Evolutionary conservation across 1,284 basidiomycete species (phyloP).

Genomic region (Irpex sp.): DNA sequence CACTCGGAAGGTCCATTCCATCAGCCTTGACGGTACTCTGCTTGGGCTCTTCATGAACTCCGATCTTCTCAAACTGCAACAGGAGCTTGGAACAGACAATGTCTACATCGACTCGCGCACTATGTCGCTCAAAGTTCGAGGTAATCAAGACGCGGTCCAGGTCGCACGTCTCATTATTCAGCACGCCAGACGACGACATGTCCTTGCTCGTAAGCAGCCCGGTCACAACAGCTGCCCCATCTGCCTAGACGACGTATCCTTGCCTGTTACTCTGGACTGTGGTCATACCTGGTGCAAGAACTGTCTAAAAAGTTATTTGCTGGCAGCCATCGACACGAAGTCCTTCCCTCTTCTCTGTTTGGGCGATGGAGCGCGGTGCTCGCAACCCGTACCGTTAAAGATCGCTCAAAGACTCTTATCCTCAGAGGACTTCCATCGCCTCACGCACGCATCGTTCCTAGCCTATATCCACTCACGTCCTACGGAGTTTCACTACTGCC

Average conservation of each 20-base stretch:
- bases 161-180: conserved; percentile 37
- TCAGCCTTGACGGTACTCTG: conserved; percentile 43
- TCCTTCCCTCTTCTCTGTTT: conserved; percentile 69
- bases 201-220: conserved; percentile 14
- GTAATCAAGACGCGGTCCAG: conserved; percentile 33
- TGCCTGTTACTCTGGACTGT: conserved; percentile 52
- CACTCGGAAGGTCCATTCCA: conserved; percentile 33
- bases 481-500: conserved; percentile 65
- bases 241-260: conserved; percentile 50
- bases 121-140: conserved; percentile 31
- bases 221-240: conserved; percentile 46
- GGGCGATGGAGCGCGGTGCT: conserved; percentile 55
- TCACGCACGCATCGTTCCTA: conserved; percentile 55
- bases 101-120: conserved; percentile 29
- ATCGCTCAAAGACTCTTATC: conserved; percentile 47
- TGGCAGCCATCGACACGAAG: conserved; percentile 49
- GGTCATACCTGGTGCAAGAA: conserved; percentile 62
- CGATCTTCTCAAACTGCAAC: conserved; percentile 35
- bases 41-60: conserved; percentile 42
- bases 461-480: conserved; percentile 52
- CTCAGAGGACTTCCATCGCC: conserved; percentile 44
- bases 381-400: conserved; percentile 45
- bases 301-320: conserved; percentile 56
- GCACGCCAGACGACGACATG: conserved; percentile 28
- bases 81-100: conserved; percentile 38